Evolutionary conservation across 1,284 basidiomycete genomes (phyloP).

Genomic region (Microbotryum scabiosae): DNA sequence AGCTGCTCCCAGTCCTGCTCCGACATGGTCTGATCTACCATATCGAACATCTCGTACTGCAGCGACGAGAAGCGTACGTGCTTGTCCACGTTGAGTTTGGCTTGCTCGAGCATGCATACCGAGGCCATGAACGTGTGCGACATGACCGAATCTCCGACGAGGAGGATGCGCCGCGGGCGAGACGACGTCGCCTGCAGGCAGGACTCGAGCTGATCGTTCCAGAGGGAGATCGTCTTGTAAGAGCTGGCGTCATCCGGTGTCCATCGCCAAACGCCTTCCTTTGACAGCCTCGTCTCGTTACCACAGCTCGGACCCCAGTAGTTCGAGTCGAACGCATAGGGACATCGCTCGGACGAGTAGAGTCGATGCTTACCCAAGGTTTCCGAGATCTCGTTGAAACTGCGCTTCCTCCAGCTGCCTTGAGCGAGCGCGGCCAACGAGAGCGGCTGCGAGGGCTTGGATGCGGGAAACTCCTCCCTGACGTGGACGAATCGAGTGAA

Average conservation of each 20-base stretch:
- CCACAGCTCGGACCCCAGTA: conserved; percentile 2
- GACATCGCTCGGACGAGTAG: conserved; percentile 6
- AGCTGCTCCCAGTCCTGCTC: not conserved
- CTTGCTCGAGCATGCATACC: conserved; percentile 5
- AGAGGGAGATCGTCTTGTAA: not conserved
- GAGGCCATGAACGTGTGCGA: conserved; percentile 7
- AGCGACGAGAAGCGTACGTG: conserved; percentile 5
- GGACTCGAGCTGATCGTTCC: not conserved
- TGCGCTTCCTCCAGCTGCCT: not conserved
- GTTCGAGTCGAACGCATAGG: not conserved
- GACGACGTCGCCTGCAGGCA: not conserved
- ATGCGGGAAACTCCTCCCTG: too few relatives aligned
- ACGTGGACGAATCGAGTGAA: not conserved
- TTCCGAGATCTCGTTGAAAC: too few relatives aligned
- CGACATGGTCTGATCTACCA: not conserved
- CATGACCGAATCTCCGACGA: conserved; percentile 9
- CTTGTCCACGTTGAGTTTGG: not conserved
- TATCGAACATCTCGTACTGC: conserved; percentile 10
- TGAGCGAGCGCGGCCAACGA: not conserved
- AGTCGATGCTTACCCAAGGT: not conserved
- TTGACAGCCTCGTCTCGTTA: not conserved
- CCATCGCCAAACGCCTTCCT: not conserved
- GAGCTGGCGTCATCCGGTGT: not conserved
- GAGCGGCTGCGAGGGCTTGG: not conserved
- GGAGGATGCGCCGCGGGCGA: not conserved